Conservation (phyloP, 108 stramenopile species). For the Cyclotella distinguenda region DNA sequence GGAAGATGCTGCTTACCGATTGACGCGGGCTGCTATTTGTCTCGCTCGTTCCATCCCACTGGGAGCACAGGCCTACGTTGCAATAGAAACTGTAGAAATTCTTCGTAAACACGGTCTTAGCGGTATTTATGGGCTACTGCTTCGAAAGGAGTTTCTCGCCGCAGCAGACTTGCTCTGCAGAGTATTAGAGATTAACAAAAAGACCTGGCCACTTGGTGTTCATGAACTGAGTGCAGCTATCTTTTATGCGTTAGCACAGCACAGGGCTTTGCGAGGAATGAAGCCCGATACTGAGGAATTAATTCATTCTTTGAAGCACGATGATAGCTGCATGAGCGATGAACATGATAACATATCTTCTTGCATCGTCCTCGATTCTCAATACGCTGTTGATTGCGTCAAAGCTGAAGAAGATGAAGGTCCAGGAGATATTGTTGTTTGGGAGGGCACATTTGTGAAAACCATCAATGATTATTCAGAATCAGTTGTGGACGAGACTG, state of each 20-base stretch:
- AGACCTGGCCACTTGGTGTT: conserved; percentile 86
- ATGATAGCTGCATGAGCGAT: neutral
- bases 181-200: conserved; percentile 82
- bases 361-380: neutral
- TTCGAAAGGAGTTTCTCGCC: conserved; percentile 90
- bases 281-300: conserved; percentile 82
- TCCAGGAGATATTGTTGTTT: conserved; percentile 18
- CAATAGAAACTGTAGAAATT: conserved; percentile 92
- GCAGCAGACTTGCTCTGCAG: conserved; percentile 88
- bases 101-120: conserved; percentile 88
- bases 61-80: conserved; percentile 85
- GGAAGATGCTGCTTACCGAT: conserved; percentile 67
- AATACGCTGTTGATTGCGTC: neutral
- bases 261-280: conserved; percentile 85
- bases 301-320: conserved; percentile 61
- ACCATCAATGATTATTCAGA: conserved; percentile 16
- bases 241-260: conserved; percentile 93
- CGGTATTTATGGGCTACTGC: conserved; percentile 88
- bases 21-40: conserved; percentile 67
- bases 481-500: conserved; percentile 48
- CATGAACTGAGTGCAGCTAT: conserved; percentile 95
- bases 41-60: conserved; percentile 79
- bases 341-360: neutral
- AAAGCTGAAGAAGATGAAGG: conserved; percentile 20
- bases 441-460: conserved; percentile 9